These are phyloP conservation scores for Cornus kousa DNA, from an alignment of 148 eudicot genomes.

Conservation along the genomic window DNA sequence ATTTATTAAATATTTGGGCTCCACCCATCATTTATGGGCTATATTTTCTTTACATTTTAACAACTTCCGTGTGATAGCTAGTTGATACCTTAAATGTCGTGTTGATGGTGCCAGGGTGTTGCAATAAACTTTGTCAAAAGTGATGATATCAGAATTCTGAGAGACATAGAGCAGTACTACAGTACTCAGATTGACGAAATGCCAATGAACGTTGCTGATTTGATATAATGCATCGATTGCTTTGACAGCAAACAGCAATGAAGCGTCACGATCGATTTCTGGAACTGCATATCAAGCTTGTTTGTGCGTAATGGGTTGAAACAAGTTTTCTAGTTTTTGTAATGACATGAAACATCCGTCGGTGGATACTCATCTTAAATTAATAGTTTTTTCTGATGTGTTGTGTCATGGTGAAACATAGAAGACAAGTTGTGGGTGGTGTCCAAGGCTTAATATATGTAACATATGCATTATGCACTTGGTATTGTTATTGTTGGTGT, in stretches of 20 bases:
- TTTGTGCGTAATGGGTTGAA: background rate
- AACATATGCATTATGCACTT: too few relatives aligned
- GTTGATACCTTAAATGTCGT: background rate
- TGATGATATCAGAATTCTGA: constrained; percentile 77
- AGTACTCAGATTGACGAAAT: constrained; percentile 92
- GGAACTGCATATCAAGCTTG: background rate
- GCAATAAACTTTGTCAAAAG: constrained; percentile 87
- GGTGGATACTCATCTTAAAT: too few relatives aligned
- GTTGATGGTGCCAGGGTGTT: constrained; percentile 73
- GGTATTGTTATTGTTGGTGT: too few relatives aligned
- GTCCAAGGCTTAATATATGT: too few relatives aligned
- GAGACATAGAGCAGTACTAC: constrained; percentile 94
- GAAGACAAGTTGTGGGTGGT: too few relatives aligned
- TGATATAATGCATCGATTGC: constrained; percentile 32
- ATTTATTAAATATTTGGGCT: background rate
- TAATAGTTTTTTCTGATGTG: too few relatives aligned
- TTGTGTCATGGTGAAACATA: too few relatives aligned
- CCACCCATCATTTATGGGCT: background rate
- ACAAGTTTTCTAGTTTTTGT: background rate
- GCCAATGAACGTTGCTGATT: constrained; percentile 97
- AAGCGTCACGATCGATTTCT: background rate
- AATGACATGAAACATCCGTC: background rate
- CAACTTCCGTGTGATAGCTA: background rate
- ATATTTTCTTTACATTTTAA: background rate
- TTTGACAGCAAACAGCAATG: background rate